These are phyloP conservation scores for Exophiala sideris DNA, from an alignment of 2,329 filamentous ascomycete species.

Conservation along the genomic window DNA sequence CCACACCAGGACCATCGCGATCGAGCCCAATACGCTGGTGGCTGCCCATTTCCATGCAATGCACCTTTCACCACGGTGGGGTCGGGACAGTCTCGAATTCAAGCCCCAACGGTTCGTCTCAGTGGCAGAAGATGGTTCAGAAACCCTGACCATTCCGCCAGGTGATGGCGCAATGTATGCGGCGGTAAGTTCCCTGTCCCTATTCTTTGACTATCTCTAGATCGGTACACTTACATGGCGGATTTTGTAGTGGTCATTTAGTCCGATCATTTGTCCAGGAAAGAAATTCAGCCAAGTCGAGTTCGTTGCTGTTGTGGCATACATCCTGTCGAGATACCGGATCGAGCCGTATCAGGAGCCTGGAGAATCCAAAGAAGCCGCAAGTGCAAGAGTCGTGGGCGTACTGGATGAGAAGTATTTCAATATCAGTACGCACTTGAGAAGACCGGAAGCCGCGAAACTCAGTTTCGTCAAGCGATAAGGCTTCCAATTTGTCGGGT, in stretches of 20 bases:
- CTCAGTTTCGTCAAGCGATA: not conserved
- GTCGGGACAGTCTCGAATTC: constrained; percentile 28
- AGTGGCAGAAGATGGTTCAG: not conserved
- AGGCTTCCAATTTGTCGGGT: not conserved
- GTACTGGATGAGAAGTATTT: constrained; percentile 10
- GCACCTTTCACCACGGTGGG: constrained; percentile 26
- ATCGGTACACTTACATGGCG: no score
- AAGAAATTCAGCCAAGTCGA: constrained; percentile 37
- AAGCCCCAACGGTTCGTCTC: constrained; percentile 34
- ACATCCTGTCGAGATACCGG: constrained; percentile 1
- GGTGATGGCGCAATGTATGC: constrained; percentile 4
- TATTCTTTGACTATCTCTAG: constrained; percentile 15
- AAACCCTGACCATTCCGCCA: not conserved
- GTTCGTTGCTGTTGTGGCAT: constrained; percentile 32
- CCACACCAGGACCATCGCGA: not conserved
- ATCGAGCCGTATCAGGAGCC: not conserved
- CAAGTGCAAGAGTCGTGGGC: not conserved
- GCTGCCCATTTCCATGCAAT: constrained; percentile 1
- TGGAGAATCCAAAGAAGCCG: not conserved
- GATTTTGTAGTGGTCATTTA: not conserved
- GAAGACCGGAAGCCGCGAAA: constrained; percentile 1
- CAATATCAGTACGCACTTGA: constrained; percentile 5
- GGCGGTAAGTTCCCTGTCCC: constrained; percentile 16
- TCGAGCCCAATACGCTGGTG: constrained; percentile 17
- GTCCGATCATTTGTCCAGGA: constrained; percentile 30